Percentiles rank a stretch among this genome's conserved stretches.
phyloP scores from a whole-genome alignment of 495 filamentous ascomycete species.

The Hyaloscypha finlandica region DNA sequence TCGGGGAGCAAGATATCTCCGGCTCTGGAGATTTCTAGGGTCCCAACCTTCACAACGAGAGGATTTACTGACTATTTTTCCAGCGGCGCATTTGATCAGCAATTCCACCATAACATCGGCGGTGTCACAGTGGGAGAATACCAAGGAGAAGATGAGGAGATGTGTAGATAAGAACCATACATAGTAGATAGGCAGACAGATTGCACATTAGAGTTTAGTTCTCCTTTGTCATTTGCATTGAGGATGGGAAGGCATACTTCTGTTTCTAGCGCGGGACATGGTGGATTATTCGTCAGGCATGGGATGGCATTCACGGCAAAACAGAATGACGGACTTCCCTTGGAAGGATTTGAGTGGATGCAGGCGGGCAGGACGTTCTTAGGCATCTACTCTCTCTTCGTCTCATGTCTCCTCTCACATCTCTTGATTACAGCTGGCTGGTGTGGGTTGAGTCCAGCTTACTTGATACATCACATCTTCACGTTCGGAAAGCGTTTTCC shows the following conservation, averaged over 20 bases:
- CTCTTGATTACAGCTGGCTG: slow-evolving; percentile 24
- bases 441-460: slow-evolving; percentile 9
- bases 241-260: neutral
- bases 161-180: slow-evolving; percentile 33
- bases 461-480: neutral
- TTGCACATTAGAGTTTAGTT: slow-evolving; percentile 16
- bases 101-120: slow-evolving; percentile 18
- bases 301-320: slow-evolving; percentile 1
- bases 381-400: slow-evolving; percentile 33
- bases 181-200: slow-evolving; percentile 28
- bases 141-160: slow-evolving; percentile 32
- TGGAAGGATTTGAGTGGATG: neutral
- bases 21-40: neutral
- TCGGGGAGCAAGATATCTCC: neutral
- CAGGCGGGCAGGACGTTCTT: slow-evolving; percentile 5
- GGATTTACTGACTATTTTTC: neutral
- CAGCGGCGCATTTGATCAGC: slow-evolving; percentile 20
- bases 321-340: slow-evolving; percentile 16
- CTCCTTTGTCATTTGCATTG: slow-evolving; percentile 20
- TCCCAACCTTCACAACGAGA: slow-evolving; percentile 2
- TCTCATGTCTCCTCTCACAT: slow-evolving; percentile 22
- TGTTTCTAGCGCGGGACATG: slow-evolving; percentile 14
- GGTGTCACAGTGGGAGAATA: slow-evolving; percentile 7
- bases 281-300: slow-evolving; percentile 13
- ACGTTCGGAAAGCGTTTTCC: neutral